A percentile compares a stretch with the other conserved stretches of the same genome.
Conservation (phyloP, 768 basidiomycete species). For the Suillus alpinus region DNA sequence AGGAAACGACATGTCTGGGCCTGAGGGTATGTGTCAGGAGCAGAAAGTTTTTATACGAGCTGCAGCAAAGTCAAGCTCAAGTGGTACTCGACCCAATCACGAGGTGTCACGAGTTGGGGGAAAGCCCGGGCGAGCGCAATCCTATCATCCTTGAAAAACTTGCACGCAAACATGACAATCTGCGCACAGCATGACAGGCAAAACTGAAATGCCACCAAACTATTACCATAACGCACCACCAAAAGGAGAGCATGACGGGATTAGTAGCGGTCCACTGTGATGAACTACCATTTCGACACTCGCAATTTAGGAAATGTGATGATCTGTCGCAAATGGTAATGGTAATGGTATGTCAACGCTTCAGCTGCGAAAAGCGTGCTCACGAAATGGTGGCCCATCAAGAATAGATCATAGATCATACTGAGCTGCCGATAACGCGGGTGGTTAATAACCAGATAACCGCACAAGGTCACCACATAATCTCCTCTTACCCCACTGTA, state of each 20-base stretch:
- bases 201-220: background rate
- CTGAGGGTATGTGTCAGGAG: background rate
- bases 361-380: background rate
- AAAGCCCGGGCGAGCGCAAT: background rate
- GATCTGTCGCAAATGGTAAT: background rate
- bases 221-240: background rate
- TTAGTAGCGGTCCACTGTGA: background rate
- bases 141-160: background rate
- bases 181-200: background rate
- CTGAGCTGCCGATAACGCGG: background rate
- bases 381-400: background rate
- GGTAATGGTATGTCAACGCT: background rate
- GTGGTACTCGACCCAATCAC: background rate
- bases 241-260: background rate
- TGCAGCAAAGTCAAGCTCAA: background rate
- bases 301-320: background rate
- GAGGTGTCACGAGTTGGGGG: background rate
- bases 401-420: background rate
- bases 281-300: background rate
- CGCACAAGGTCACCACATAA: background rate
- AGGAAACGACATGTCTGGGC: slow-evolving; percentile 18
- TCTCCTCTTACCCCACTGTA: background rate
- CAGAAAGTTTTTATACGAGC: background rate
- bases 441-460: background rate
- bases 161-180: background rate